Evolutionary conservation across 2,329 filamentous ascomycete species (phyloP).

Genomic region (Fusarium euwallaceae): DNA sequence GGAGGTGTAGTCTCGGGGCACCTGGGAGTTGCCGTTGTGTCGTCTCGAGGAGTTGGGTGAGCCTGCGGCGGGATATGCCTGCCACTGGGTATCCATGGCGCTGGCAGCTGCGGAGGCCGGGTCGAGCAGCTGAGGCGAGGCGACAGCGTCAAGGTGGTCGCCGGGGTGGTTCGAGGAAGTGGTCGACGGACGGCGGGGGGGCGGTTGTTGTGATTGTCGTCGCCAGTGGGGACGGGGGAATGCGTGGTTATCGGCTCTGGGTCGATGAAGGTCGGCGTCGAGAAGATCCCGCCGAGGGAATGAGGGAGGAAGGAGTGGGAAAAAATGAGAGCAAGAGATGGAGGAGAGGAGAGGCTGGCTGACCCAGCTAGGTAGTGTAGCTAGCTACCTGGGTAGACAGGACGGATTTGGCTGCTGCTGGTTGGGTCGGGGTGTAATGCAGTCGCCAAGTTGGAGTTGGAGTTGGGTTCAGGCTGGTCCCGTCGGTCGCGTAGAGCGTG

Average conservation of each 20-base stretch:
- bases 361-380: slow-evolving; percentile 31
- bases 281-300: slow-evolving; percentile 30
- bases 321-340: slow-evolving; percentile 38
- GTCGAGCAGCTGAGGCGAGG: slow-evolving; percentile 40
- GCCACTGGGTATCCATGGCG: slow-evolving; percentile 71
- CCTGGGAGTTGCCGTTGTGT: slow-evolving; percentile 67
- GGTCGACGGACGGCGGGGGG: slow-evolving; percentile 28
- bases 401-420: slow-evolving; percentile 33
- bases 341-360: slow-evolving; percentile 22
- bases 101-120: slow-evolving; percentile 37
- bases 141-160: slow-evolving; percentile 36
- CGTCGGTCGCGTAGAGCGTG: slow-evolving; percentile 15
- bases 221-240: slow-evolving; percentile 30
- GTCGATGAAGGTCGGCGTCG: slow-evolving; percentile 38
- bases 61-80: slow-evolving; percentile 71
- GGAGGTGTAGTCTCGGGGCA: slow-evolving; percentile 62
- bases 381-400: slow-evolving; percentile 10
- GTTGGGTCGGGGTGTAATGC: slow-evolving; percentile 40
- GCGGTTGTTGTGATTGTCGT: slow-evolving; percentile 31
- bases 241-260: slow-evolving; percentile 40
- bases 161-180: slow-evolving; percentile 18
- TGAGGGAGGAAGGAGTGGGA: slow-evolving; percentile 23
- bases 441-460: slow-evolving; percentile 44
- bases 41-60: slow-evolving; percentile 72
- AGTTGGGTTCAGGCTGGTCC: slow-evolving; percentile 29